Base-by-base conservation (phyloP, 768 basidiomycete genomes). In the Tylopilus sp. region DNA sequence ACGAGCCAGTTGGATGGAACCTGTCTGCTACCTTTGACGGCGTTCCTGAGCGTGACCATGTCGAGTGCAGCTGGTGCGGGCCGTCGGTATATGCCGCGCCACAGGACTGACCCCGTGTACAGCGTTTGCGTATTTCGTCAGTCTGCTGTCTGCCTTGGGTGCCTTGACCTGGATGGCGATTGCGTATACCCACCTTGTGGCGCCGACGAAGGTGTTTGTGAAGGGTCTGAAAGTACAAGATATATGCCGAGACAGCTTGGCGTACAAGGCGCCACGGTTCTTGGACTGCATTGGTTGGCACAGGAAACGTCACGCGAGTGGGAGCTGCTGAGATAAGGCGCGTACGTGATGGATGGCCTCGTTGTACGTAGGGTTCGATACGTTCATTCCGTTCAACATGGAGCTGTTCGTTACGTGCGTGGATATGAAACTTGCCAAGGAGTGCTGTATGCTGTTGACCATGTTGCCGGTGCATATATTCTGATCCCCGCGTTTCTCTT, bases 31-130 rank as follows among this genome's bases (percentile, higher is more conserved):
- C 15, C 31, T 3, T 11, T 31, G 1, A 31, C 31, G 59, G 80
- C 81, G 4, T 87, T 80, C 70, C 71, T 86, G 53, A 85, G 85
- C 52, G 77, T 82, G 23, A 69, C 65, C 4, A 69, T 75, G 0
- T 78, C 79, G 1, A 73, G 79, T 56, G 73, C 80, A 13, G 75
- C 75, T 69, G 81, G 79, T 81, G 33, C 10, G 50, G 59, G 58
- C 26, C 25, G 17, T 18, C 17, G 4, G 28, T 10, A 28, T 13
- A 6, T 33, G 15, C 5, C 33, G 33, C 33, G 33, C 33, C 33
- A 35, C 33, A 22, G n/a, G 25, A 28, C 25, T 47, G 40, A 55
- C 22, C 6, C 10, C 31, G 6, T 21, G 15, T 26, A 4, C 40
- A 61, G 67, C 69, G 3, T 71, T 71, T 60, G 64, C 61, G 21